Evolutionary conservation across 2,329 filamentous ascomycete genomes (phyloP).

Genomic region (Epichloe glyceriae): DNA sequence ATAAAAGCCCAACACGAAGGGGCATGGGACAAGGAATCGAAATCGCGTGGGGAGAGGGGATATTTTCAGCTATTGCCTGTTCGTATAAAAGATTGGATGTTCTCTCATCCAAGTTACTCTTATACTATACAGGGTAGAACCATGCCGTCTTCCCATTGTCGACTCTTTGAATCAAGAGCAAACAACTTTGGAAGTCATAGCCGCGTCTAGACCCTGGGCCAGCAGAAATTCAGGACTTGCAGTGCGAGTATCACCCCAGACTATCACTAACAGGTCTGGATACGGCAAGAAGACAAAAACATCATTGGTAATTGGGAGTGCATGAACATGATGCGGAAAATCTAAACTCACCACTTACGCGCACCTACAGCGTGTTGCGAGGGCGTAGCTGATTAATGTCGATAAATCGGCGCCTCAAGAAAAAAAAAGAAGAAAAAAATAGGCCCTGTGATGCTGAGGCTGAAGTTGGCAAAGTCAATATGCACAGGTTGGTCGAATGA

Average conservation of each 20-base stretch:
- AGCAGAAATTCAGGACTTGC: neutral
- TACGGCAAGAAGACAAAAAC: neutral
- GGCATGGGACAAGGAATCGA: neutral
- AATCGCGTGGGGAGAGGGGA: neutral
- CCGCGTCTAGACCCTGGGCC: neutral
- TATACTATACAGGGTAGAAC: neutral
- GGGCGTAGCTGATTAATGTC: neutral
- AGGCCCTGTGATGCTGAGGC: neutral
- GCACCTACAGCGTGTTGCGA: neutral
- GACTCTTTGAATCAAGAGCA: neutral
- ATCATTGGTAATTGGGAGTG: neutral
- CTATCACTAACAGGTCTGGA: neutral
- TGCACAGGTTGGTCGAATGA: neutral
- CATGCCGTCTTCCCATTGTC: neutral
- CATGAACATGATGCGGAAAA: neutral
- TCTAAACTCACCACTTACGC: neutral
- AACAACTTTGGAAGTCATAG: neutral
- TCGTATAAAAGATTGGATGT: no score
- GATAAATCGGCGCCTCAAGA: neutral
- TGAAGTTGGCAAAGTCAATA: neutral
- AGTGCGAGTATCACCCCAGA: neutral
- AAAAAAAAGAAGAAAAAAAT: neutral
- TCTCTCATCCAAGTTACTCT: neutral
- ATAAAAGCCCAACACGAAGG: neutral
- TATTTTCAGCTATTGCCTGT: neutral